Evolutionary conservation across 495 filamentous ascomycete genomes (phyloP), one percentile per base, ranked within the genome.

Genomic region (Podospora bellae-mahoneyi): DNA sequence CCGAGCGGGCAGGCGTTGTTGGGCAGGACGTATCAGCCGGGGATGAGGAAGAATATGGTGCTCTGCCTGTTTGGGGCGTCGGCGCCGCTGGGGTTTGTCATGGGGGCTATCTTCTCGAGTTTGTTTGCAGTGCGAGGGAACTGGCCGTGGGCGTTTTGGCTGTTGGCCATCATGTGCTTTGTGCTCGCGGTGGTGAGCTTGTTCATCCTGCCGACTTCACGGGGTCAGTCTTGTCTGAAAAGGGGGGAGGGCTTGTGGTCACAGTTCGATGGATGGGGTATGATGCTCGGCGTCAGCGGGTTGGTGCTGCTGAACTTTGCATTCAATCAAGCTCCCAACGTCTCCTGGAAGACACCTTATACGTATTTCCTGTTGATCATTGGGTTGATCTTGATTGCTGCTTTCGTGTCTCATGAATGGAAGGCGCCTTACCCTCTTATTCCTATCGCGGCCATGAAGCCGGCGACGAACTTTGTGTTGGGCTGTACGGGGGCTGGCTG

Each of bases 61-160:
- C 88, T 92, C 67, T 79, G 84, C 6, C 65, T 87, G 18, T 91
- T 91, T 68, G 89, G 88, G 1, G 87, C 85, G 1, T 78, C 80
- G 6, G 89, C 88, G 0, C 90, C 89, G 0, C 76, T 77, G 3
- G 88, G 90, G 0, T 82, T 79, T 30, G 74, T 87, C 16, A 6
- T 85, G 2, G 89, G 88, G 0, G 76, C 75, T 4, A 77, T 84
- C 0, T 83, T 89, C 64, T 72, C 79, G 0, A 76, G 79, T 0
- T 64, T 89, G 5, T 84, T 89, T 4, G 79, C 87, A 70, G 73
- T 83, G 53, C 75, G 63, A 74, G 82, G 77, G 1, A 85, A 82
- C 80, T 92, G 89, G 90, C 85, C 84, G 1, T 92, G 90, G 89
- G 78, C 83, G 0, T 90, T 84, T 71, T 91, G 84, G 83, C 76